A percentile compares a stretch with the other conserved stretches of the same genome.
Evolutionary conservation across 345 rosid genomes (phyloP).

Genomic region (Diplotaxis tenuifolia): DNA sequence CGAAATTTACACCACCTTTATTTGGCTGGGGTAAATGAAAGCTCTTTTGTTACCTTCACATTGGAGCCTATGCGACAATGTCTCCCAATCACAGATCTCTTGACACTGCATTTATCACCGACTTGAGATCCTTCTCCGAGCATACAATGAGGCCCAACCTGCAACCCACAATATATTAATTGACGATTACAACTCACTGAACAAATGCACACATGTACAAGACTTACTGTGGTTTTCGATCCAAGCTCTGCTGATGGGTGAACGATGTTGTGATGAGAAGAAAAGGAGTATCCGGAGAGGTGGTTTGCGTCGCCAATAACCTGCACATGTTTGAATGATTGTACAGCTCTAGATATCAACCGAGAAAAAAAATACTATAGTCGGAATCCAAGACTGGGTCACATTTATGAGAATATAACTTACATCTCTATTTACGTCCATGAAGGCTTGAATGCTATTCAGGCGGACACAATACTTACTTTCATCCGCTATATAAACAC

Average conservation of each 20-base stretch:
- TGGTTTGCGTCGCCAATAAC: slow-evolving; percentile 84
- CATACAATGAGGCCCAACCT: slow-evolving; percentile 95
- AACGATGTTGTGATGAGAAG: slow-evolving; percentile 73
- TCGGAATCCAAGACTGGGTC: neutral
- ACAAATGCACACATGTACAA: neutral
- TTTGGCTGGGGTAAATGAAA: neutral
- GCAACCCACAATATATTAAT: slow-evolving; percentile 24
- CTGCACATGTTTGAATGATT: slow-evolving; percentile 33
- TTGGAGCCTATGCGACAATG: slow-evolving; percentile 95
- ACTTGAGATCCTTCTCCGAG: slow-evolving; percentile 92
- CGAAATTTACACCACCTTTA: neutral
- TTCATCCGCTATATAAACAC: slow-evolving; percentile 79
- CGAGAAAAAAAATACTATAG: neutral
- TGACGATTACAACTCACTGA: neutral
- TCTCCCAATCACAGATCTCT: slow-evolving; percentile 92
- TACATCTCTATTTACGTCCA: slow-evolving; percentile 90
- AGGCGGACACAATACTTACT: slow-evolving; percentile 72
- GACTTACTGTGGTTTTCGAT: slow-evolving; percentile 79
- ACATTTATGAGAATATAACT: slow-evolving; percentile 32
- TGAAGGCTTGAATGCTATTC: slow-evolving; percentile 86
- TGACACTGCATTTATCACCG: slow-evolving; percentile 96
- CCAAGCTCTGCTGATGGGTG: slow-evolving; percentile 85
- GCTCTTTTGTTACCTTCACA: slow-evolving; percentile 68
- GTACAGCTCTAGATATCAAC: slow-evolving; percentile 4
- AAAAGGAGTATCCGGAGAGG: slow-evolving; percentile 78